Percentiles rank a stretch among this genome's conserved stretches.
Evolutionary conservation across 768 basidiomycete genomes (phyloP).

Genomic region (Tubosaeta brunneosetosa): DNA sequence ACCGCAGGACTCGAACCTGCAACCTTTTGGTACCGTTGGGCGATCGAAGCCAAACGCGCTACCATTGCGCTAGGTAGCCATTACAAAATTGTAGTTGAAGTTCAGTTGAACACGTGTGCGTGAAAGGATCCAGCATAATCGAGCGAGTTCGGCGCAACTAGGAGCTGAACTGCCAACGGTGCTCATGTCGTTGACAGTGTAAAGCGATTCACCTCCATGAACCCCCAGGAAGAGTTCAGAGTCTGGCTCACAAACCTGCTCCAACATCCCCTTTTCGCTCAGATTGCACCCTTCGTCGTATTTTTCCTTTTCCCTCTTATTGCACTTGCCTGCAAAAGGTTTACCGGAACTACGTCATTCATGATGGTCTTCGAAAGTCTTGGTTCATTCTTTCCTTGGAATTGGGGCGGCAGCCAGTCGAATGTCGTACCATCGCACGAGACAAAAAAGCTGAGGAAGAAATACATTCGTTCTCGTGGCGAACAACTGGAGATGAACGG

Average conservation of each 20-base stretch:
- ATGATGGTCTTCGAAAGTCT: conserved; percentile 58
- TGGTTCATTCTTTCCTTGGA: conserved; percentile 57
- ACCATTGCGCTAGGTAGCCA: conserved; percentile 89
- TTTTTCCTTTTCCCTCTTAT: conserved; percentile 43
- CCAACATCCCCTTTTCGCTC: conserved; percentile 43
- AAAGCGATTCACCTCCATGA: conserved; percentile 36
- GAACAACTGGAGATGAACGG: conserved; percentile 51
- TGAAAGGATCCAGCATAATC: conserved; percentile 4
- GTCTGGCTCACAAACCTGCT: conserved; percentile 37
- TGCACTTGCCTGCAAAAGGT: conserved; percentile 30
- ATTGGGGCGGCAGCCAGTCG: conserved; percentile 43
- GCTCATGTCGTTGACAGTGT: conserved; percentile 29
- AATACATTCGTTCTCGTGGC: conserved; percentile 46
- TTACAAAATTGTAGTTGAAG: background rate
- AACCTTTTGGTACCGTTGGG: conserved; percentile 81
- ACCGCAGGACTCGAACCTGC: conserved; percentile 97
- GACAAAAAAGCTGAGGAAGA: conserved; percentile 46
- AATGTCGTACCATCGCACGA: conserved; percentile 24
- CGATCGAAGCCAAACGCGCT: conserved; percentile 93
- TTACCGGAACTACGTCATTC: conserved; percentile 22
- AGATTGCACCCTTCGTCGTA: conserved; percentile 53
- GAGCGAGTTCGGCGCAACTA: conserved; percentile 19
- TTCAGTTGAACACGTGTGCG: background rate
- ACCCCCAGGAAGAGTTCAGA: conserved; percentile 38
- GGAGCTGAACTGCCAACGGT: conserved; percentile 12